Percentiles rank a stretch among this genome's conserved stretches.
These are phyloP conservation scores for Penstemon eatonii DNA, from an alignment of 257 asterid species.

Conservation along the genomic window DNA sequence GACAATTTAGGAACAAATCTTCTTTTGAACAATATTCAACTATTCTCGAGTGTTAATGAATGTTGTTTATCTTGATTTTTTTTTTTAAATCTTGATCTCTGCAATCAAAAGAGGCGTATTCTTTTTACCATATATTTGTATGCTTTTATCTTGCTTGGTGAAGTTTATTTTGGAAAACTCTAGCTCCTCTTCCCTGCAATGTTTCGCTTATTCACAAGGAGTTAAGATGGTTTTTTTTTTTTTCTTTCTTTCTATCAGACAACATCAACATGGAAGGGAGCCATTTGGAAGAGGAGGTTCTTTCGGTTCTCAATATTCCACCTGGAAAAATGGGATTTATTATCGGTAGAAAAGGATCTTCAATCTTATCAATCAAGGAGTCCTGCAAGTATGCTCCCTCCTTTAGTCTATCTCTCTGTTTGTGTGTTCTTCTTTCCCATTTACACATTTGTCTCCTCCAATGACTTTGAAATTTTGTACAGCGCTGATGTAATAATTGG, in stretches of 20 bases:
- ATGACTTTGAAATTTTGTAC: conserved; percentile 9
- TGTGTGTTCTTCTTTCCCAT: background rate
- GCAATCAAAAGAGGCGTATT: too few species aligned
- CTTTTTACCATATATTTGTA: too few species aligned
- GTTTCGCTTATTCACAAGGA: too few species aligned
- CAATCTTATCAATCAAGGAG: conserved; percentile 73
- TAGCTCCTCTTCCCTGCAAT: too few species aligned
- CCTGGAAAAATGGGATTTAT: conserved; percentile 86
- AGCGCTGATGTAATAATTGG: background rate
- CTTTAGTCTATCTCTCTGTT: background rate
- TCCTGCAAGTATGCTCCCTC: conserved; percentile 71
- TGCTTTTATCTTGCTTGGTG: background rate
- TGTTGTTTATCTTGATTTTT: too few species aligned
- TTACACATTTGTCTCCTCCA: too few species aligned
- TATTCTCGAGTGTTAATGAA: too few species aligned
- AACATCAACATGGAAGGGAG: conserved; percentile 43
- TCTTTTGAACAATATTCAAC: too few species aligned
- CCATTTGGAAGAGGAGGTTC: conserved; percentile 73
- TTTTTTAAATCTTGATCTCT: too few species aligned
- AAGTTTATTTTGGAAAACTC: background rate
- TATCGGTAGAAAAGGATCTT: conserved; percentile 81
- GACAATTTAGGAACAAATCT: too few species aligned
- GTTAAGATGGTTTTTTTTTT: too few species aligned
- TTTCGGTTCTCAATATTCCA: conserved; percentile 85
- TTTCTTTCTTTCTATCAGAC: conserved; percentile 38